Evolutionary conservation across 805 yeast species (phyloP), one percentile per base, ranked within the genome.

Genomic region (Jamesozyma hellenica): DNA sequence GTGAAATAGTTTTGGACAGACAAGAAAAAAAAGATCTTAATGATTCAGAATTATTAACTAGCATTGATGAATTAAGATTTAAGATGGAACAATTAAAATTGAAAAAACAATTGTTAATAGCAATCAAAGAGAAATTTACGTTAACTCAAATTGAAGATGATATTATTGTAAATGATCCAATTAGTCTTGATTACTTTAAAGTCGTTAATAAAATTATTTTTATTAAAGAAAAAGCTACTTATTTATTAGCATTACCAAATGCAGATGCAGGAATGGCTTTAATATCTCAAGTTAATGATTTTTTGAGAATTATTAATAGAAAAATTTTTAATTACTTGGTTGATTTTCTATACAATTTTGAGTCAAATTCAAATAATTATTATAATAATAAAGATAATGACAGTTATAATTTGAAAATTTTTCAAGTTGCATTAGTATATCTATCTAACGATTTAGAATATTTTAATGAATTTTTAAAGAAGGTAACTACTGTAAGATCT

Each of bases 61-160:
- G 45, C 19, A 39, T 58, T 14, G 42, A 49, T 33, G 38, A 29
- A 4, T 36, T 54, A n/a, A 41, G 52, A 8, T 23, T 43, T 4
- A 41, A 50, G 11, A 40, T 57, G 28, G 40, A 46, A 13, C 16
- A 36, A 16, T 37, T 55, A 10, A 50, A 42, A 34, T 46, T 79
- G 36, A 75, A 79, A 49, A 77, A 73, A 51, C 57, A 66, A 28
- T 51, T 83, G 1, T 57, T 83, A 31, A 49, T 59, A 0, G 67
- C 70, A 23, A 74, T 82, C 48, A 75, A 77, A 45, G 66, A 70
- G 4, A 72, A 73, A 41, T 85, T 82, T 53, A 74, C 88, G 0
- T 58, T 90, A 33, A 72, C 71, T 33, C 88, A 79, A 44, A 72
- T 75, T 41, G 96, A 90, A 48, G 79, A 76, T 34, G 81, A 74